Conservation (phyloP, 1,139 yeast genomes). For the Debaryomycetaceae sp. region DNA sequence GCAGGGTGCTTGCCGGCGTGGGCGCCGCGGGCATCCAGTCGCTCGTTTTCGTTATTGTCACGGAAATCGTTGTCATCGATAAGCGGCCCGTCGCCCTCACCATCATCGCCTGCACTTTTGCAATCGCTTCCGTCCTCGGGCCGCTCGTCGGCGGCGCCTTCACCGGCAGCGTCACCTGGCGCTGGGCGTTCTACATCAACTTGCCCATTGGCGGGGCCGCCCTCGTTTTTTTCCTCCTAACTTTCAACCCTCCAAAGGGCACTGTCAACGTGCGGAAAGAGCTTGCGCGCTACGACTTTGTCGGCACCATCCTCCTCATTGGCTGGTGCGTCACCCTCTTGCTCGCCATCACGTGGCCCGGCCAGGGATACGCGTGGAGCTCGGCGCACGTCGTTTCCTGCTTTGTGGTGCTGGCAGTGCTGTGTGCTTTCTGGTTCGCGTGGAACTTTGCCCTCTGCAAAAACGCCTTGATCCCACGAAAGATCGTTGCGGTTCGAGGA, state of each 20-base stretch:
- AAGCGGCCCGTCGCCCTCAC: slow-evolving; percentile 15
- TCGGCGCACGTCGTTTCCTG: slow-evolving; percentile 45
- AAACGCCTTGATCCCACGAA: slow-evolving; percentile 35
- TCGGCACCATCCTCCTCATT: slow-evolving; percentile 32
- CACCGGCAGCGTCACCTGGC: slow-evolving; percentile 44
- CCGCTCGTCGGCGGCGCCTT: slow-evolving; percentile 17
- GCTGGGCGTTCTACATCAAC: slow-evolving; percentile 72
- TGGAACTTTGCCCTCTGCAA: slow-evolving; percentile 39
- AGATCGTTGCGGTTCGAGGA: slow-evolving; percentile 20
- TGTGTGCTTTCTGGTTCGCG: slow-evolving; percentile 25
- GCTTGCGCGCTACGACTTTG: slow-evolving; percentile 31
- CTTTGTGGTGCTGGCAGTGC: slow-evolving; percentile 42
- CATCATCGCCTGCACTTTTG: slow-evolving; percentile 10
- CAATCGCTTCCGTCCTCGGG: slow-evolving; percentile 15
- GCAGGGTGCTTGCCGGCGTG: slow-evolving; percentile 24
- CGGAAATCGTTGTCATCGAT: slow-evolving; percentile 21
- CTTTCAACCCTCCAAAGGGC: slow-evolving; percentile 47
- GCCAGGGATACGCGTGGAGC: slow-evolving; percentile 32
- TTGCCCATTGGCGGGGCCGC: slow-evolving; percentile 59
- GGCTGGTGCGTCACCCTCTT: slow-evolving; percentile 32
- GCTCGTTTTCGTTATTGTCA: slow-evolving; percentile 15
- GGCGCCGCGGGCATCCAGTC: slow-evolving; percentile 26
- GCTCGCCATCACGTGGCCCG: slow-evolving; percentile 43
- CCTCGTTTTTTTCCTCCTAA: slow-evolving; percentile 26
- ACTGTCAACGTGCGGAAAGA: slow-evolving; percentile 27